These are phyloP conservation scores for Leccinellum rugosiceps DNA, from an alignment of 768 basidiomycete genomes.

Conservation along the genomic window DNA sequence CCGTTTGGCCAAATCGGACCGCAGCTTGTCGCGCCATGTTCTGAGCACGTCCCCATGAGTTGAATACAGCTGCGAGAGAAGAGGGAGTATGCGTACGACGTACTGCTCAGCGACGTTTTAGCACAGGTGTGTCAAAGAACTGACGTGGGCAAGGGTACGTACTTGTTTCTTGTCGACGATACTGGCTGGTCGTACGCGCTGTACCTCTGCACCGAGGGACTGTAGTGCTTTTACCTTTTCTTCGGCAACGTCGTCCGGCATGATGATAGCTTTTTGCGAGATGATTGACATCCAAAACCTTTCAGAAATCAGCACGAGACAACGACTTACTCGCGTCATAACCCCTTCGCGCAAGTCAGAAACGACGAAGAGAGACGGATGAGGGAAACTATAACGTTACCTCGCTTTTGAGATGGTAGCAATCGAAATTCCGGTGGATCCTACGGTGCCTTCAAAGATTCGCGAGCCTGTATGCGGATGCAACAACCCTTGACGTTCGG, in stretches of 20 bases:
- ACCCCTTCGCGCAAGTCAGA: constrained; percentile 48
- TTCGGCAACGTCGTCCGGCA: constrained; percentile 85
- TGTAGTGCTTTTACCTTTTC: constrained; percentile 87
- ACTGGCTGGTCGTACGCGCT: constrained; percentile 88
- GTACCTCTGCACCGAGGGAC: constrained; percentile 85
- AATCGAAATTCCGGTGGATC: constrained; percentile 93
- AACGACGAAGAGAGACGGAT: neutral
- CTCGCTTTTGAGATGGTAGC: constrained; percentile 89
- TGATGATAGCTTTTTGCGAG: constrained; percentile 65
- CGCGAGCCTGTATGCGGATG: constrained; percentile 85
- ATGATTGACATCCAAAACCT: neutral
- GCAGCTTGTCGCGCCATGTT: constrained; percentile 87
- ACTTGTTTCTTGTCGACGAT: constrained; percentile 97
- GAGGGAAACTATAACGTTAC: constrained; percentile 37
- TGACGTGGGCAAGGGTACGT: constrained; percentile 10
- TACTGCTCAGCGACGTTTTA: constrained; percentile 39
- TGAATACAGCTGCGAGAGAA: neutral
- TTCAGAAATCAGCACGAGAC: too few species aligned
- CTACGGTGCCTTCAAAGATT: constrained; percentile 97
- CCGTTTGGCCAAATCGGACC: constrained; percentile 57
- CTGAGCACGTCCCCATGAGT: constrained; percentile 36
- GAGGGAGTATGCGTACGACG: constrained; percentile 47
- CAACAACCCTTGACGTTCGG: constrained; percentile 78
- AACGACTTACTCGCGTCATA: constrained; percentile 73
- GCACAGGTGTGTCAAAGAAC: neutral